Evolutionary conservation across 257 asterid genomes (phyloP).

Genomic region (Phtheirospermum japonicum): DNA sequence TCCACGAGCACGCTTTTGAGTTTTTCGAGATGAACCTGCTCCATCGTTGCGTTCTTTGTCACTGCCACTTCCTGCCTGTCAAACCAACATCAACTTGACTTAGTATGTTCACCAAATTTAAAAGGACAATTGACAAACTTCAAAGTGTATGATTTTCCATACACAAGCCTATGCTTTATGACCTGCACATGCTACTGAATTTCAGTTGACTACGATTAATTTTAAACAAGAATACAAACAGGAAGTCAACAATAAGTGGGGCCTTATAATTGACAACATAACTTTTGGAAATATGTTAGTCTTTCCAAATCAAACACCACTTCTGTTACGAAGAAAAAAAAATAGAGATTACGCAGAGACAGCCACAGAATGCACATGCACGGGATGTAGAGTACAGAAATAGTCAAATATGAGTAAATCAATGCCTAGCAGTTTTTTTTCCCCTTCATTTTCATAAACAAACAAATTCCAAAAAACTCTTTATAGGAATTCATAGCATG

Average conservation of each 20-base stretch:
- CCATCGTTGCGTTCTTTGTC: constrained; percentile 84
- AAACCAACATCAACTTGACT: constrained; percentile 32
- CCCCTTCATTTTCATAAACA: constrained; percentile 12
- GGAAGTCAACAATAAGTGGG: constrained; percentile 1
- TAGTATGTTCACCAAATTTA: constrained; percentile 19
- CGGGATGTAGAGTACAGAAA: not conserved
- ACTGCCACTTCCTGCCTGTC: constrained; percentile 83
- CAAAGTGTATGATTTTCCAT: not conserved
- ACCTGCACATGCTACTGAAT: constrained; percentile 10
- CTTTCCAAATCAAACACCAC: constrained; percentile 12
- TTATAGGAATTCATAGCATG: constrained; percentile 15
- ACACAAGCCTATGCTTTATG: constrained; percentile 17
- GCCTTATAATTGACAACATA: constrained; percentile 9
- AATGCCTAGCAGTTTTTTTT: constrained; percentile 2
- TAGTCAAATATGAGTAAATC: constrained; percentile 1
- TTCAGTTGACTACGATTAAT: not conserved
- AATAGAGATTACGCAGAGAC: constrained; percentile 21
- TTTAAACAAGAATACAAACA: constrained; percentile 1
- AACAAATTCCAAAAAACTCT: constrained; percentile 13
- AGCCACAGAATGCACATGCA: not conserved
- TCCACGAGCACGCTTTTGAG: constrained; percentile 64
- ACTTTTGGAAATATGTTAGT: not conserved
- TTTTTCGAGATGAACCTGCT: constrained; percentile 70
- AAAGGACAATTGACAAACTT: constrained; percentile 5
- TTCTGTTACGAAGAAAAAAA: constrained; percentile 17